Conservation (phyloP, 192 early-diverging fungal genomes). For the Phycomyces nitens region DNA sequence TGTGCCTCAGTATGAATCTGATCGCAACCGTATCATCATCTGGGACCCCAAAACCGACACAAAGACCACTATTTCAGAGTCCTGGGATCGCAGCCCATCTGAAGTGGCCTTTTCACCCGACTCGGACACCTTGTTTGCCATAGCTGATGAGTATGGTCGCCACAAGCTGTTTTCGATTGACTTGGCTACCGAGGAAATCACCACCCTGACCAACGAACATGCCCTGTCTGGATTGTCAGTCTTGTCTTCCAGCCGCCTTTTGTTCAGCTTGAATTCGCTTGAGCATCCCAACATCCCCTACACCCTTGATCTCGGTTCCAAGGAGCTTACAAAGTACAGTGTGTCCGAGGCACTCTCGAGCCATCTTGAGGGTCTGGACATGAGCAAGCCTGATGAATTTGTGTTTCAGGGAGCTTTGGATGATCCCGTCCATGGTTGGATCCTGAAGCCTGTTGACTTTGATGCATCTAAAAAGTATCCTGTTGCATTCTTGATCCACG, state of each 20-base stretch:
- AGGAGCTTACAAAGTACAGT: slow-evolving; percentile 15
- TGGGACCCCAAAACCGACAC: slow-evolving; percentile 42
- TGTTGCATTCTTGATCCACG: slow-evolving; percentile 76
- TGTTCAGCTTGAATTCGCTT: slow-evolving; percentile 46
- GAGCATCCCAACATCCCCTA: slow-evolving; percentile 39
- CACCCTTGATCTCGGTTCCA: slow-evolving; percentile 32
- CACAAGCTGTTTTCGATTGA: slow-evolving; percentile 64
- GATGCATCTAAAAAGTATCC: slow-evolving; percentile 59
- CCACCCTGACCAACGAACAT: slow-evolving; percentile 46
- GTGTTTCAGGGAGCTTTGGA: slow-evolving; percentile 63
- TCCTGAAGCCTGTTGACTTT: slow-evolving; percentile 61
- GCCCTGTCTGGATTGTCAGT: slow-evolving; percentile 41
- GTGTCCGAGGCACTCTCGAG: slow-evolving; percentile 33
- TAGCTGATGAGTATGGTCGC: slow-evolving; percentile 65
- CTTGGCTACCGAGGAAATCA: slow-evolving; percentile 43
- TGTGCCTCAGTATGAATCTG: slow-evolving; percentile 68
- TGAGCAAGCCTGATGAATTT: slow-evolving; percentile 59
- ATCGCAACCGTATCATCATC: slow-evolving; percentile 67
- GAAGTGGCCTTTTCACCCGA: slow-evolving; percentile 60
- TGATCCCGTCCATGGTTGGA: slow-evolving; percentile 59
- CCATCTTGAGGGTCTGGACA: slow-evolving; percentile 41
- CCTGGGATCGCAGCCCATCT: slow-evolving; percentile 64
- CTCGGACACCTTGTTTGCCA: slow-evolving; percentile 49
- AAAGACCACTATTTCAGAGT: slow-evolving; percentile 40
- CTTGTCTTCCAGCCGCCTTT: slow-evolving; percentile 39